Conservation (phyloP, 345 rosid species). For the Adansonia digitata region DNA sequence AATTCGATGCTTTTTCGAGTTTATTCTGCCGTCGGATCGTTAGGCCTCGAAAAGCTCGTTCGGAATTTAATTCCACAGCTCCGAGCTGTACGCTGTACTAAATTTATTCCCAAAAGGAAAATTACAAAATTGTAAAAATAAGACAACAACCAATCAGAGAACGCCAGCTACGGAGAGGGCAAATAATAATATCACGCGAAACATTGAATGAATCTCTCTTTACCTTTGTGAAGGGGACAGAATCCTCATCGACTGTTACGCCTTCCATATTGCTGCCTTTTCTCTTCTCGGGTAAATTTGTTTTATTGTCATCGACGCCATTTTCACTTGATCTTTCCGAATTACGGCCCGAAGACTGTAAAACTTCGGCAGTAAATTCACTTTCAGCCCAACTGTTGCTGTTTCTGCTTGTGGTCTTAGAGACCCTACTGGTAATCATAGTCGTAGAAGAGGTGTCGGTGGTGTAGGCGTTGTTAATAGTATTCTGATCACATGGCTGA, state of each 20-base stretch:
- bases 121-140: too few species aligned
- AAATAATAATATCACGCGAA: slow-evolving; percentile 3
- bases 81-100: slow-evolving; percentile 14
- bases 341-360: slow-evolving; percentile 35
- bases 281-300: slow-evolving; percentile 8
- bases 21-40: slow-evolving; percentile 27
- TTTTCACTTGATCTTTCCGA: slow-evolving; percentile 29
- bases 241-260: slow-evolving; percentile 42
- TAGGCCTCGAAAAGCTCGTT: slow-evolving; percentile 29
- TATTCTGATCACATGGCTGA: slow-evolving; percentile 30
- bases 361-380: slow-evolving; percentile 35
- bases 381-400: slow-evolving; percentile 43
- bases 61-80: slow-evolving; percentile 5
- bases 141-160: slow-evolving; percentile 9
- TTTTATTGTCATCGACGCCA: slow-evolving; percentile 31
- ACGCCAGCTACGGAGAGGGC: slow-evolving; percentile 16
- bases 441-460: neutral
- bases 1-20: slow-evolving; percentile 22
- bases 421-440: neutral
- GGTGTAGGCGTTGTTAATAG: neutral
- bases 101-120: too few species aligned
- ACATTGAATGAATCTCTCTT: slow-evolving; percentile 12
- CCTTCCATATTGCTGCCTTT: slow-evolving; percentile 29
- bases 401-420: slow-evolving; percentile 27
- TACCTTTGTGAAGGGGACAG: slow-evolving; percentile 45